A percentile compares a stretch with the other conserved stretches of the same genome.
Conservation (phyloP, 805 yeast species). For the Barnettozyma siamensis region DNA sequence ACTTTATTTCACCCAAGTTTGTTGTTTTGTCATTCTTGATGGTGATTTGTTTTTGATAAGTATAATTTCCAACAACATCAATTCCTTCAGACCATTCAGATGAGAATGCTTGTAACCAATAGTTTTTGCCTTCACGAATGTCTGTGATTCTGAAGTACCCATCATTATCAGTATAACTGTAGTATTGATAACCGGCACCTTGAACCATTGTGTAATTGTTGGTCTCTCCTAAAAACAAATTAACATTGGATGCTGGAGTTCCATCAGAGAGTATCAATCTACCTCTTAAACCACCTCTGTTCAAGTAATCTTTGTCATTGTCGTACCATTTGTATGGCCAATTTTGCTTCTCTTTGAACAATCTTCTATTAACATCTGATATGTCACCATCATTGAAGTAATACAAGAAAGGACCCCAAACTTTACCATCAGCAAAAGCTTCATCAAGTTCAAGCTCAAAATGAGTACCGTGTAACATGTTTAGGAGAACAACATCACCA, state of each 20-base stretch:
- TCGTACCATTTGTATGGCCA: conserved; percentile 5
- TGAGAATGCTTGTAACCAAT: conserved; percentile 4
- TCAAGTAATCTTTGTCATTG: not conserved
- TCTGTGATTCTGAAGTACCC: conserved; percentile 1
- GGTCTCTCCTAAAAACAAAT: conserved; percentile 1
- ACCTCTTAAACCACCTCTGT: conserved; percentile 3
- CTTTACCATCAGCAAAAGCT: conserved; percentile 1
- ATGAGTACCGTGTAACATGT: conserved; percentile 7
- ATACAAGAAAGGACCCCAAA: conserved; percentile 4
- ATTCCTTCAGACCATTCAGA: conserved; percentile 6
- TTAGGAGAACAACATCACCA: conserved; percentile 4
- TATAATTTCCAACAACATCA: conserved; percentile 4
- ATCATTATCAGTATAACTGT: conserved; percentile 5
- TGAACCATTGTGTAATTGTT: conserved; percentile 5
- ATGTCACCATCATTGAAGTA: conserved; percentile 5
- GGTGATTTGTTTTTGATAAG: conserved; percentile 1
- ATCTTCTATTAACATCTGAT: conserved; percentile 5
- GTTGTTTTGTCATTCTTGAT: not conserved
- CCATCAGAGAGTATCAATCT: conserved; percentile 4
- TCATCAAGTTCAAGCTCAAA: conserved; percentile 3
- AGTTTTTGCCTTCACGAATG: not conserved
- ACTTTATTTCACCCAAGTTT: not conserved
- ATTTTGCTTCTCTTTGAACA: conserved; percentile 3
- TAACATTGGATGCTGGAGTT: conserved; percentile 4
- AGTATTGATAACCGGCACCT: conserved; percentile 6